A percentile compares a stretch with the other conserved stretches of the same genome.
phyloP scores from a whole-genome alignment of 192 early-diverging fungal species.

The Chytriomyces sp. region DNA sequence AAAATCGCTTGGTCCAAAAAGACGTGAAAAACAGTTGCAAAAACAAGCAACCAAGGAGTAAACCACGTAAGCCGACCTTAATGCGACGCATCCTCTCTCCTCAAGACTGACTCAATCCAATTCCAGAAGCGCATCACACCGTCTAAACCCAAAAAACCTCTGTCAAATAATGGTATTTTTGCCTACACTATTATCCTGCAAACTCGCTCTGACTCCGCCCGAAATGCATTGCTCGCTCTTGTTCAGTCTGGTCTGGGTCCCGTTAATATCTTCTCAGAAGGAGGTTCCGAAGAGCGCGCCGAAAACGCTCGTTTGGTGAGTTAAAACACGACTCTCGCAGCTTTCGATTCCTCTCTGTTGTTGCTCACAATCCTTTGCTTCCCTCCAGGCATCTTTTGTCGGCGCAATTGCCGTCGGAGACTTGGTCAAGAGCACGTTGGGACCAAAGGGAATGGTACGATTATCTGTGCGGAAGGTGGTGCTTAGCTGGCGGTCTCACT shows the following conservation, averaged over 20 bases:
- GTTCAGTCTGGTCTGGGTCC: slow-evolving; percentile 58
- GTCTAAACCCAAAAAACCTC: too few relatives aligned
- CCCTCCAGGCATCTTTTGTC: slow-evolving; percentile 83
- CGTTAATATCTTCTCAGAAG: slow-evolving; percentile 93
- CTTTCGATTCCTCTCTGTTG: slow-evolving; percentile 11
- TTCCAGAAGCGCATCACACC: too few relatives aligned
- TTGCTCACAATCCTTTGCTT: background rate
- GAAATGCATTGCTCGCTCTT: too few relatives aligned
- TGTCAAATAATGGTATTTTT: too few relatives aligned
- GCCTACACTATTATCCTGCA: too few relatives aligned
- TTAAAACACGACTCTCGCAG: background rate
- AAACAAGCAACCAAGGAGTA: too few relatives aligned
- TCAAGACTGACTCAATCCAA: too few relatives aligned
- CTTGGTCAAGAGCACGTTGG: slow-evolving; percentile 95
- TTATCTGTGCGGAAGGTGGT: background rate
- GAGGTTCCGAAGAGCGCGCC: slow-evolving; percentile 93
- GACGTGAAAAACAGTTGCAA: too few relatives aligned
- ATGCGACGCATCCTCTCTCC: too few relatives aligned
- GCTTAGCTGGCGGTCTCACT: background rate
- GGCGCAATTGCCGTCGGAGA: slow-evolving; percentile 99
- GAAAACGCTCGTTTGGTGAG: slow-evolving; percentile 96
- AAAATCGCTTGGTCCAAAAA: too few relatives aligned
- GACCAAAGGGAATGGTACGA: slow-evolving; percentile 96
- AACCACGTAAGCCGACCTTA: too few relatives aligned
- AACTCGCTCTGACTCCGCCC: too few relatives aligned